Base-by-base conservation (phyloP, 1,284 basidiomycete genomes). In the Cryptococcus deneoformans region DNA sequence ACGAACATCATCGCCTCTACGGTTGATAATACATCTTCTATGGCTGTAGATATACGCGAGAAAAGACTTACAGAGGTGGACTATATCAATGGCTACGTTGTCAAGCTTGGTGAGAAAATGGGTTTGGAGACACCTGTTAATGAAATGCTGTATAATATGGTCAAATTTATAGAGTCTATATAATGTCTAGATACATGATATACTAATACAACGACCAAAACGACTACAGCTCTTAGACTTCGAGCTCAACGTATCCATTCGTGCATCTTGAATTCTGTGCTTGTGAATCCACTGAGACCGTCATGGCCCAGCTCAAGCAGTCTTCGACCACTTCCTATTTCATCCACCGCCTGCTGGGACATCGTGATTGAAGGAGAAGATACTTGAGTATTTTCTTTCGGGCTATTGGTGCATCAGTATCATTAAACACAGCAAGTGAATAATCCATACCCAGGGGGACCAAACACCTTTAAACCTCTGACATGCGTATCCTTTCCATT, bases 401-500 rank as follows among this genome's bases (percentile, higher is more conserved):
- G 29, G 5, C 29, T 29, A 29, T 29, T 29, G 5, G 3, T 29
- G 29, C 29, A 29, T 29, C 29, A 29, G 29, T 4, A 29, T 29
- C 29, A 29, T 29, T 29, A 29, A 29, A 29, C 29, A 4, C 5
- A 29, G 3, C 5, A 4, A 4, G 29, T 29, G 29, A 29, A 29
- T 29, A 4, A 29, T 29, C 81, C 87, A 61, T 70, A 92, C 92
- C 87, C 86, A 6, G 85, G 73, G 2, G 92, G 89, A 0, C 93
- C 95, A 59, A 92, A 86, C 24, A 98, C 84, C 53, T 84, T 85
- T 45, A 99, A 77, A 1, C 93, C 92, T 16, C 96, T 85, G 12
- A 99, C 89, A 77, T 99, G 96, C 8, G 96, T 99, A 77, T 99
- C 96, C 75, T 99, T 99, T 3, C 96, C 96, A 67, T 95, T 97